A percentile compares a stretch with the other conserved stretches of the same genome.
phyloP scores from a whole-genome alignment of 1,139 yeast species.

The Saccharomyces hybrid region DNA sequence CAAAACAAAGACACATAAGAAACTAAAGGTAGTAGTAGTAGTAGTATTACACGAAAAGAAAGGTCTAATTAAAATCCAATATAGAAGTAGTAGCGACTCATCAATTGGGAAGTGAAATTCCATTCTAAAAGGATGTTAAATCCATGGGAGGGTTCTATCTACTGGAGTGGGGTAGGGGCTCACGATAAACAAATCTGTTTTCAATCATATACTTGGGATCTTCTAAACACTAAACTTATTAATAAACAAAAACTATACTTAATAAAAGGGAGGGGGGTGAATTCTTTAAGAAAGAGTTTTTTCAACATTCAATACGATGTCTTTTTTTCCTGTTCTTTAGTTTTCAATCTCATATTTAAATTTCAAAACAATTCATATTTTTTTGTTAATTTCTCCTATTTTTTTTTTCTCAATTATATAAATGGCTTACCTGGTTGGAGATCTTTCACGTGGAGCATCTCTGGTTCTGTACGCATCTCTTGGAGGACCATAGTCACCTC shows the following conservation, averaged over 20 bases:
- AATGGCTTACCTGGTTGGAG: no score
- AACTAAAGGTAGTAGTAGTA: slow-evolving; percentile 11
- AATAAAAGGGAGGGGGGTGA: not conserved
- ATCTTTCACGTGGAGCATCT: no score
- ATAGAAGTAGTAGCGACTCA: slow-evolving; percentile 15
- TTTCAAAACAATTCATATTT: not conserved
- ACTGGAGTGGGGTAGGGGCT: not conserved
- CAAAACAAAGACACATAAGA: slow-evolving; percentile 10
- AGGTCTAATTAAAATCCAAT: slow-evolving; percentile 23
- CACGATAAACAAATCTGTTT: not conserved
- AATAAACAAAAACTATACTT: slow-evolving; percentile 1
- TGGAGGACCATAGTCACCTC: no score
- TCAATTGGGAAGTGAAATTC: not conserved
- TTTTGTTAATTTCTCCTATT: not conserved
- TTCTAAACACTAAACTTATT: not conserved
- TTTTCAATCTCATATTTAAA: not conserved
- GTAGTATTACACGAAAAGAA: slow-evolving; percentile 13
- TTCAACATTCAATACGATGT: not conserved
- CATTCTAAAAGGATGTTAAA: not conserved
- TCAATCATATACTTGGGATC: not conserved
- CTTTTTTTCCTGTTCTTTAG: not conserved
- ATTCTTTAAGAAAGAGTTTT: not conserved
- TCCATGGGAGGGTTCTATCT: not conserved
- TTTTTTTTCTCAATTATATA: slow-evolving; percentile 6
- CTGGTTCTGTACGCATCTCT: no score